Evolutionary conservation across 1,284 basidiomycete genomes (phyloP), one percentile per base, ranked within the genome.

Genomic region (Marasmius tenuissimus): DNA sequence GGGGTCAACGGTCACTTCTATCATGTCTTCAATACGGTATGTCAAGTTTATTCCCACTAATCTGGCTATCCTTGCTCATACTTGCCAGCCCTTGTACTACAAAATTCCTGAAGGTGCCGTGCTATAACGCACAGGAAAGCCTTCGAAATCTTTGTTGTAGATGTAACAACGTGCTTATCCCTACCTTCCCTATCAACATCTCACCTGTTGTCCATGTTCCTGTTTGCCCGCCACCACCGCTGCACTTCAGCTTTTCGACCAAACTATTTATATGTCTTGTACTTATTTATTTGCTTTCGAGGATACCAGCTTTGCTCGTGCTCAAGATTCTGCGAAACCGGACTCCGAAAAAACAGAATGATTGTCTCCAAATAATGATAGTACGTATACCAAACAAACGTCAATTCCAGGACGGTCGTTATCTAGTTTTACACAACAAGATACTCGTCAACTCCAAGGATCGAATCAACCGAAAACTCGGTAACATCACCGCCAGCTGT

Each of bases 381-480:
- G 27, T 27, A 27, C 27, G 27, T 27, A 27, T 27, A 27, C 27
- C 27, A 27, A 27, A 27, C 27, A 27, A 27, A 27, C 27, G 27
- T 27, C 27, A 27, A 4, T 27, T 27, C 27, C 27, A 2, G 27
- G 27, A 27, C 27, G 27, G 27, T 27, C 27, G 27, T 27, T 27
- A 2, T 27, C 27, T 27, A 27, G 27, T 45, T 45, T 37, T 35
- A 76, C 57, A 87, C 78, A 57, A 89, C 84, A 56, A 82, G 71
- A 72, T 90, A 96, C 70, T 88, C 85, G 64, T 96, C 93, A 35
- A 88, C 81, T 40, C 77, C 81, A 52, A 94, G 79, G 48, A 89
- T 78, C 51, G 87, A 83, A 75, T 97, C 94, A 67, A 92, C 87
- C 14, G 91, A 93, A 75, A 87, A 96, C n/a, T 78, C 76, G 5